Conservation (phyloP, 805 yeast genomes). For the Cyberlindnera amylophila region DNA sequence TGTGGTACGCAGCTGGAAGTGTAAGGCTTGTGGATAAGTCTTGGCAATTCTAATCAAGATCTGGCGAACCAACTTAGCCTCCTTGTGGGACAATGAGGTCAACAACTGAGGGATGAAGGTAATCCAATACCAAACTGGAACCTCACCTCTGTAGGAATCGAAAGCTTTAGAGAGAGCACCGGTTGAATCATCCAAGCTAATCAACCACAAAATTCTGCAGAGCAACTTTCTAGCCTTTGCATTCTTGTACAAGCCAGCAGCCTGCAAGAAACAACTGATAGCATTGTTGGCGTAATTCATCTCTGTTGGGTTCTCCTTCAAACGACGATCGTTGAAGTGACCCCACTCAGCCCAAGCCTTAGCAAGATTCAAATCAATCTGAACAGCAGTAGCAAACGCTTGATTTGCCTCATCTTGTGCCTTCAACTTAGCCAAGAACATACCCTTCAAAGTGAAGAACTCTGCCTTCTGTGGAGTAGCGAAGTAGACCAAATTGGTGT, state of each 20-base stretch:
- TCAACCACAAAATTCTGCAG: constrained; percentile 89
- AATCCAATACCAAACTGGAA: constrained; percentile 99
- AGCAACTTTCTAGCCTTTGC: constrained; percentile 84
- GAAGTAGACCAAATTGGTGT: constrained; percentile 92
- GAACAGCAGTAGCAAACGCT: constrained; percentile 97
- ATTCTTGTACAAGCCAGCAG: constrained; percentile 93
- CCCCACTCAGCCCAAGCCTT: constrained; percentile 99
- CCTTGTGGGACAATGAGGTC: constrained; percentile 85
- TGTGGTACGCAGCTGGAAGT: constrained; percentile 92
- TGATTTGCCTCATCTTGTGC: constrained; percentile 95
- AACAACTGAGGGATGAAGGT: constrained; percentile 93
- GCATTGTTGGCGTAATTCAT: constrained; percentile 89
- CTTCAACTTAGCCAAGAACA: constrained; percentile 89
- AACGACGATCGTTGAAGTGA: constrained; percentile 81
- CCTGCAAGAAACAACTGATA: constrained; percentile 91
- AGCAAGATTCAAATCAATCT: constrained; percentile 87
- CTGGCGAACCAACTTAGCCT: constrained; percentile 84
- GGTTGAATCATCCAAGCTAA: constrained; percentile 81
- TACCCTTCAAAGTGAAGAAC: constrained; percentile 94
- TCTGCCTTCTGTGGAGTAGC: constrained; percentile 98
- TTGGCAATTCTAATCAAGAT: constrained; percentile 90
- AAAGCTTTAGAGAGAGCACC: constrained; percentile 84
- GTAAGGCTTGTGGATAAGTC: constrained; percentile 95
- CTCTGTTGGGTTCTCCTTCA: constrained; percentile 78
- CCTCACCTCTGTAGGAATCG: constrained; percentile 90